A percentile compares a stretch with the other conserved stretches of the same genome.
These are phyloP conservation scores for Spinacia oleracea DNA, from an alignment of 179 eudicot species.

Conservation along the genomic window DNA sequence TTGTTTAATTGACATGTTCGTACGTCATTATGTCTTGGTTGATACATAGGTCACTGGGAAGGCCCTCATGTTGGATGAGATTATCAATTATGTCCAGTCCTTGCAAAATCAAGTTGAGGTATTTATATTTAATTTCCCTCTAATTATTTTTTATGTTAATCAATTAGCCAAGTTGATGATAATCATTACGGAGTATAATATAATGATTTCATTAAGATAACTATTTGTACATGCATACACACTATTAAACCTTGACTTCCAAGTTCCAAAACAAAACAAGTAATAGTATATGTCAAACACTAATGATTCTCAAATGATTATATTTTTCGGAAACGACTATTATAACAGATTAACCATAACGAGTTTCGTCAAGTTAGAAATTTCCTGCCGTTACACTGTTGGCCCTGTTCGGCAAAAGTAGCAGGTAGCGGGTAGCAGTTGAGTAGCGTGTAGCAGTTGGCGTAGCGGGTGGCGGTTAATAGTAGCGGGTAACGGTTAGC, in stretches of 20 bases:
- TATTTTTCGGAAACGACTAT: not conserved
- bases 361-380: not conserved
- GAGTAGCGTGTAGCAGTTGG: too few species aligned
- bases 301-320: not conserved
- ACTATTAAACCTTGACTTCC: not conserved
- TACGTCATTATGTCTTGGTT: slow-evolving; percentile 42
- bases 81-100: slow-evolving; percentile 76
- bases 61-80: slow-evolving; percentile 97
- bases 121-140: not conserved
- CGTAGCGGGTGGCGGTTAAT: too few species aligned
- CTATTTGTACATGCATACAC: not conserved
- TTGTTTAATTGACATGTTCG: slow-evolving; percentile 24
- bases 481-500: too few species aligned
- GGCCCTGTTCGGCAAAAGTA: too few species aligned
- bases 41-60: slow-evolving; percentile 73
- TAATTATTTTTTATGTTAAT: not conserved
- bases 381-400: too few species aligned
- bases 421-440: too few species aligned
- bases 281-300: not conserved
- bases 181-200: too few species aligned
- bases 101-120: slow-evolving; percentile 89
- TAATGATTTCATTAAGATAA: too few species aligned
- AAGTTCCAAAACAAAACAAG: not conserved
- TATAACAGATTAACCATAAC: not conserved
- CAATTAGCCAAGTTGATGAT: slow-evolving; percentile 2